phyloP scores from a whole-genome alignment of 257 asterid species.

The Datura wrightii region DNA sequence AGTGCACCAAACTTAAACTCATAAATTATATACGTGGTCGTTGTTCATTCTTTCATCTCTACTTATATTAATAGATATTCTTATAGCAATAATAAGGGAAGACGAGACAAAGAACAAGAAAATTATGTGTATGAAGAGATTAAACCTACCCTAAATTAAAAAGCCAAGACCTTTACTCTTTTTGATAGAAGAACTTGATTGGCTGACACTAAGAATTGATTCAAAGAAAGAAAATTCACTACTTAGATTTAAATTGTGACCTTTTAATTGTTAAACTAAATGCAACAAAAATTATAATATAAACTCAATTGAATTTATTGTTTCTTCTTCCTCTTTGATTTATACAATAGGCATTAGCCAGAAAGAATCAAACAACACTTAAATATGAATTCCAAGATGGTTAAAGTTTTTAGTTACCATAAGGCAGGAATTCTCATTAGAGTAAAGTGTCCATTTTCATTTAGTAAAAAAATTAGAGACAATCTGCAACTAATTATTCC shows the following conservation, averaged over 20 bases:
- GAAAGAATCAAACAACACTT: background rate
- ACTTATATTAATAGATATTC: too few species aligned
- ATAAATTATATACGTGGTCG: background rate
- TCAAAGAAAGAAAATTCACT: background rate
- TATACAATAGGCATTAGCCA: background rate
- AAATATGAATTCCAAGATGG: background rate
- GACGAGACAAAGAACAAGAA: background rate
- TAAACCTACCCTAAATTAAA: background rate
- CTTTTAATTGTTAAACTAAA: background rate
- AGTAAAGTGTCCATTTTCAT: too few species aligned
- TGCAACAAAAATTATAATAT: background rate
- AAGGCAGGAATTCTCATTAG: background rate
- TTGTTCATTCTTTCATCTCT: too few species aligned
- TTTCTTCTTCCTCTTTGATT: background rate
- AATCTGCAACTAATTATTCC: background rate
- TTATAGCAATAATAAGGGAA: background rate
- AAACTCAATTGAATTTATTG: background rate
- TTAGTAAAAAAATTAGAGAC: too few species aligned
- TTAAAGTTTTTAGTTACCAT: background rate
- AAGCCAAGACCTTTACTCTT: background rate
- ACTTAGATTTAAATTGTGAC: background rate
- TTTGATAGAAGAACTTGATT: background rate
- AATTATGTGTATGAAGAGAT: background rate
- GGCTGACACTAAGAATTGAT: background rate
- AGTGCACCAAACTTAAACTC: background rate